Percentiles rank a stretch among this genome's conserved stretches.
phyloP scores from a whole-genome alignment of 2,329 filamentous ascomycete species.

The Nemania abortiva region DNA sequence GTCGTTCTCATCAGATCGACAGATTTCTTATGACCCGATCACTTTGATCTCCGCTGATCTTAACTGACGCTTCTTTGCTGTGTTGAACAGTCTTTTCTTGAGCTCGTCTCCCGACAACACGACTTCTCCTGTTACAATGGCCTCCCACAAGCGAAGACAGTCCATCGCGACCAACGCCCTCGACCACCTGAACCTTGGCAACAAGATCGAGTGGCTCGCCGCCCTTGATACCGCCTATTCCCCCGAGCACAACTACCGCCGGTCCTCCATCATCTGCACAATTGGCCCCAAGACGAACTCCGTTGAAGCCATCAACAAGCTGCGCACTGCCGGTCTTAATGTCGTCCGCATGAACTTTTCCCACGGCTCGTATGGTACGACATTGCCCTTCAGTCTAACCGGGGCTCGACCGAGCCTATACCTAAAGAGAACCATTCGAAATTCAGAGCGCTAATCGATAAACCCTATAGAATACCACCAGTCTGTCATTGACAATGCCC shows the following conservation, averaged over 20 bases:
- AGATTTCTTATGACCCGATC: neutral
- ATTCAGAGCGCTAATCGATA: slow-evolving; percentile 13
- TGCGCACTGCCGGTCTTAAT: slow-evolving; percentile 91
- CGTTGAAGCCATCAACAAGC: slow-evolving; percentile 93
- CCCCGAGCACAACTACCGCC: slow-evolving; percentile 90
- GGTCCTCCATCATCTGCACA: slow-evolving; percentile 98
- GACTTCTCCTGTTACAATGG: slow-evolving; percentile 29
- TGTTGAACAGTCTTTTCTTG: neutral
- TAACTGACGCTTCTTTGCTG: slow-evolving; percentile 8
- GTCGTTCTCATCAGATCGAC: neutral
- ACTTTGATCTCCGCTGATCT: too few species aligned
- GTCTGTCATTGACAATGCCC: slow-evolving; percentile 96
- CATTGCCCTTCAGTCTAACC: neutral
- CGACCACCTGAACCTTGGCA: slow-evolving; percentile 85
- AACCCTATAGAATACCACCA: slow-evolving; percentile 76
- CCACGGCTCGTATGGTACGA: slow-evolving; percentile 78
- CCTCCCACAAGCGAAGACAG: slow-evolving; percentile 40
- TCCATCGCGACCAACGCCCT: slow-evolving; percentile 74
- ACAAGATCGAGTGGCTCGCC: slow-evolving; percentile 74
- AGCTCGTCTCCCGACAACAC: neutral
- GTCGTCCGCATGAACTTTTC: slow-evolving; percentile 99
- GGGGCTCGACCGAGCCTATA: neutral
- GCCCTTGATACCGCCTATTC: slow-evolving; percentile 88
- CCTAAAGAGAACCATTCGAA: neutral
- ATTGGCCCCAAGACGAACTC: slow-evolving; percentile 99